These are phyloP conservation scores for Chara braunii DNA, from an alignment of 139 green algal species.

Conservation along the genomic window DNA sequence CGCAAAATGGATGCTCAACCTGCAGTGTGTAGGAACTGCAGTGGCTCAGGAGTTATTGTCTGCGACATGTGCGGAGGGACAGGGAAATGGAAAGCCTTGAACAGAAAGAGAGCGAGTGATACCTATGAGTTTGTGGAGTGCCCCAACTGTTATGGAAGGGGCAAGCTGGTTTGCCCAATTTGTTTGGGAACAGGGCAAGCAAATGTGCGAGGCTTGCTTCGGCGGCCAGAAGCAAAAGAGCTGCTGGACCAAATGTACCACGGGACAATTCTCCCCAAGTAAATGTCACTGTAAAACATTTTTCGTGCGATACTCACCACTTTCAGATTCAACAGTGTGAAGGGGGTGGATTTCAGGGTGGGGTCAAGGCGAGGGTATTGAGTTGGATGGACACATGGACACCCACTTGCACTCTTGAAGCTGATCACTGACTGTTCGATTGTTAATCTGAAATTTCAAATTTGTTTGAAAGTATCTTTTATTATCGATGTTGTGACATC, in stretches of 20 bases:
- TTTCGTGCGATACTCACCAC: too few species aligned
- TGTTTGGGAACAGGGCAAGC: constrained; percentile 90
- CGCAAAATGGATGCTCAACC: too few species aligned
- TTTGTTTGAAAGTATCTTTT: too few species aligned
- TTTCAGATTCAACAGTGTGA: too few species aligned
- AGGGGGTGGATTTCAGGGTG: too few species aligned
- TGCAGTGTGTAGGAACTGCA: constrained; percentile 67
- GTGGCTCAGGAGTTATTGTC: constrained; percentile 60
- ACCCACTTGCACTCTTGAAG: too few species aligned
- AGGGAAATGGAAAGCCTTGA: constrained; percentile 94
- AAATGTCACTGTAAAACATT: too few species aligned
- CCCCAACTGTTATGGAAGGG: constrained; percentile 87
- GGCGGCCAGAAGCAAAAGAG: constrained; percentile 75
- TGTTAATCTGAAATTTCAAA: too few species aligned
- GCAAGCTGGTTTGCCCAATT: constrained; percentile 80
- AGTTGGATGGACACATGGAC: too few species aligned
- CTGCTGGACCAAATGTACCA: constrained; percentile 92
- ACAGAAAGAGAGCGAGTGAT: constrained; percentile 83
- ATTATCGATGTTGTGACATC: too few species aligned
- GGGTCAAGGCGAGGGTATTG: too few species aligned
- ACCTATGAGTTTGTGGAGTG: constrained; percentile 98
- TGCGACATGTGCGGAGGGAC: constrained; percentile 98
- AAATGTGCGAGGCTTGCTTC: constrained; percentile 86
- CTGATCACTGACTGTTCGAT: too few species aligned
- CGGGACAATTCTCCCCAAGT: constrained; percentile 65